These are phyloP conservation scores for Penicillium coprophilum DNA, from an alignment of 495 filamentous ascomycete genomes.

Conservation along the genomic window DNA sequence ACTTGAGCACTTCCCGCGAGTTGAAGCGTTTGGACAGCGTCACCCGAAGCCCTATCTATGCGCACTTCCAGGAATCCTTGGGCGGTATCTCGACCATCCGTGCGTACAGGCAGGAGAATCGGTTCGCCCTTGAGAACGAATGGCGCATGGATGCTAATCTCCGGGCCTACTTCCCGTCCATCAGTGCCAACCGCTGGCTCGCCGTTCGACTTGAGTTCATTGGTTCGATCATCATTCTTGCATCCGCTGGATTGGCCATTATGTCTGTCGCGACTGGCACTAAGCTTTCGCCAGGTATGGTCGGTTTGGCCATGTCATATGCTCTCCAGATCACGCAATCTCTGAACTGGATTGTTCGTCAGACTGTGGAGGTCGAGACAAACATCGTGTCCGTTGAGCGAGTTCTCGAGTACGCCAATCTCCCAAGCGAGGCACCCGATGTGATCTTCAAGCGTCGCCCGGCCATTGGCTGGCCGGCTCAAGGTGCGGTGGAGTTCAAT, in stretches of 20 bases:
- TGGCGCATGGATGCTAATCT: slow-evolving; percentile 97
- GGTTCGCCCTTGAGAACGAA: slow-evolving; percentile 93
- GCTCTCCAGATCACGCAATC: slow-evolving; percentile 95
- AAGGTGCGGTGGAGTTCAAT: slow-evolving; percentile 86
- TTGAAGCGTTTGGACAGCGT: slow-evolving; percentile 95
- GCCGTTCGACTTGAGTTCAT: slow-evolving; percentile 95
- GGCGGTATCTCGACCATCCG: slow-evolving; percentile 96
- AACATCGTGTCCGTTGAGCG: slow-evolving; percentile 99
- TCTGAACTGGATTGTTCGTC: slow-evolving; percentile 99
- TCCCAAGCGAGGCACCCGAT: slow-evolving; percentile 94
- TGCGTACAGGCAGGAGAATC: slow-evolving; percentile 82
- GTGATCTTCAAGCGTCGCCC: slow-evolving; percentile 86
- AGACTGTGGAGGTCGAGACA: slow-evolving; percentile 98
- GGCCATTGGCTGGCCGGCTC: slow-evolving; percentile 85
- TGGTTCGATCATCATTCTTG: slow-evolving; percentile 89
- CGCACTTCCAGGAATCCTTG: slow-evolving; percentile 97
- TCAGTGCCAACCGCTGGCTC: slow-evolving; percentile 95
- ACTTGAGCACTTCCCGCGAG: slow-evolving; percentile 92
- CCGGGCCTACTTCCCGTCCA: slow-evolving; percentile 93
- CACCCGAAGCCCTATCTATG: slow-evolving; percentile 92
- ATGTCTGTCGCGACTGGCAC: slow-evolving; percentile 73
- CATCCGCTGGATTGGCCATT: slow-evolving; percentile 79
- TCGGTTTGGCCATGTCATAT: slow-evolving; percentile 95
- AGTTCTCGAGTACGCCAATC: slow-evolving; percentile 89
- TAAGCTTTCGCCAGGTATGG: slow-evolving; percentile 69